Evolutionary conservation across 768 basidiomycete species (phyloP).

Genomic region (Baorangia bicolor): DNA sequence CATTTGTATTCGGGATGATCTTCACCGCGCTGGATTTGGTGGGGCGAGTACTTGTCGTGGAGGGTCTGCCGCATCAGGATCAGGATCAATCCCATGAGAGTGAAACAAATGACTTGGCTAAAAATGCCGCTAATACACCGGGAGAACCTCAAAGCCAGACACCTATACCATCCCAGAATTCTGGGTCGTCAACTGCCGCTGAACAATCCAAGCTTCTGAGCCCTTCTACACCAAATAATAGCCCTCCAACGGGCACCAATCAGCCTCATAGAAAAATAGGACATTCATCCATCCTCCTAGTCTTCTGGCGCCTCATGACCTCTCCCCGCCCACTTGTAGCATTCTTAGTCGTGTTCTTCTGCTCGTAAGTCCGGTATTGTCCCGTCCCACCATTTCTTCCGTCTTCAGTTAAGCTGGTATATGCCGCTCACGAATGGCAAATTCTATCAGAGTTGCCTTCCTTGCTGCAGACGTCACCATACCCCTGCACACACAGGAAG

Average conservation of each 20-base stretch:
- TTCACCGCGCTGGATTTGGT: background rate
- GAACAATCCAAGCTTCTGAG: background rate
- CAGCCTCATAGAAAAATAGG: background rate
- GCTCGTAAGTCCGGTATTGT: background rate
- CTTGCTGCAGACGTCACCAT: background rate
- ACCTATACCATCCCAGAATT: background rate
- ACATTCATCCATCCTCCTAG: background rate
- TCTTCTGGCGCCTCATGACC: background rate
- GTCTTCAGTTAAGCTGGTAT: background rate
- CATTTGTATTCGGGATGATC: background rate
- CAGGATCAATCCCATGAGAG: background rate
- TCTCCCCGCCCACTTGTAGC: background rate
- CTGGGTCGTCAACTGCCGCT: background rate
- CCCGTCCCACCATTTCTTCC: background rate
- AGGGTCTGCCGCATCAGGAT: background rate
- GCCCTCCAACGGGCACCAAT: background rate
- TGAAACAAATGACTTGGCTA: background rate
- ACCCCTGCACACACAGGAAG: background rate
- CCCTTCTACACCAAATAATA: background rate
- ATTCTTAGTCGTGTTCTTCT: background rate
- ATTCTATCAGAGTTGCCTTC: background rate
- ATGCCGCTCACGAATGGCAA: background rate
- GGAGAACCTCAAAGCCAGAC: background rate
- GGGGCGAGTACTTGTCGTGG: background rate
- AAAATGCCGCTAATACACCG: background rate